Conservation (phyloP, 768 basidiomycete genomes). For the Ephemerocybe angulata region DNA sequence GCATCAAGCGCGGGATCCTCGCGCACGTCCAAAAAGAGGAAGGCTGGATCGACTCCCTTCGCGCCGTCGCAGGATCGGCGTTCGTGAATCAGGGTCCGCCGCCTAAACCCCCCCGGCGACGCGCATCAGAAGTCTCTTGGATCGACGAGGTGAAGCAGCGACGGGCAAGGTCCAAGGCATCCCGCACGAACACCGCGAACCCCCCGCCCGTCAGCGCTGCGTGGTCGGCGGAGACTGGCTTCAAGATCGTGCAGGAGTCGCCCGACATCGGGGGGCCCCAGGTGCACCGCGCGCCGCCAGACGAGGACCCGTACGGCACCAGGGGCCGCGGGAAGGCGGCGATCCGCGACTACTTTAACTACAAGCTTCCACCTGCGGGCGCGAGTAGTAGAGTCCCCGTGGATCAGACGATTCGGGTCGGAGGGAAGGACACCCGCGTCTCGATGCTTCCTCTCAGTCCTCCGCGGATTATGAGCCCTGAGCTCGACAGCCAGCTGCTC, state of each 20-base stretch:
- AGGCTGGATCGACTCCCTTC: constrained; percentile 16
- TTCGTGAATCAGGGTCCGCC: constrained; percentile 6
- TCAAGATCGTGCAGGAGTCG: constrained; percentile 6
- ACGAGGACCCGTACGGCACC: background rate
- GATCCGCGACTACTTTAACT: constrained; percentile 1
- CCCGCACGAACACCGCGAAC: background rate
- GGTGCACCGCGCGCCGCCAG: background rate
- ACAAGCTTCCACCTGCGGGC: background rate
- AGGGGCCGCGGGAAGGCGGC: background rate
- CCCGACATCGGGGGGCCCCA: background rate
- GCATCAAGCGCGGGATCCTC: constrained; percentile 3
- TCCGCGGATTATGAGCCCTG: constrained; percentile 51
- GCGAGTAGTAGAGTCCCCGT: background rate
- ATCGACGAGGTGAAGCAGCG: constrained; percentile 7
- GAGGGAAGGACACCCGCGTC: constrained; percentile 18
- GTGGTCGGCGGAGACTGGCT: background rate
- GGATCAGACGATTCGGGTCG: constrained; percentile 3
- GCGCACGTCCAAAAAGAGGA: constrained; percentile 10
- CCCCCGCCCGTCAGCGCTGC: background rate
- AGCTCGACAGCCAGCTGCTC: constrained; percentile 52
- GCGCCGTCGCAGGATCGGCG: constrained; percentile 9
- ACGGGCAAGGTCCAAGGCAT: background rate
- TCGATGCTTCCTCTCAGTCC: constrained; percentile 52
- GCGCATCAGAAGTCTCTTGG: constrained; percentile 1
- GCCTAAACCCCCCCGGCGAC: background rate